Base-by-base conservation (phyloP, 805 yeast genomes). In the Barnettozyma vustinii region DNA sequence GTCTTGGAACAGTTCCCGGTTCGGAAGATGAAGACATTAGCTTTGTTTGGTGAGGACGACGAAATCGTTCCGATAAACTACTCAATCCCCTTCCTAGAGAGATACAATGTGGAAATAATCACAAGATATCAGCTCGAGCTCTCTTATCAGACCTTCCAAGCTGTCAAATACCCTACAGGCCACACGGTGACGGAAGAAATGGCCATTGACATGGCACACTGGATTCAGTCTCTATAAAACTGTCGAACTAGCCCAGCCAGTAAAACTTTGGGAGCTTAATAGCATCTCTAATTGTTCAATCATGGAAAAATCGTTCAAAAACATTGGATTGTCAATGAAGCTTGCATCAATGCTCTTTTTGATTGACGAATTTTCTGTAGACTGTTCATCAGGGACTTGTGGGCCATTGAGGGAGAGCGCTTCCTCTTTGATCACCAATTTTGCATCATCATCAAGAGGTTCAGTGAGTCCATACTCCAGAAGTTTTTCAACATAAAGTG, bases 41-140 rank as follows among this genome's bases (percentile, higher is more conserved):
- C 62, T 1, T 10, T 57, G 23, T 56, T 56, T 45, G 63, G 63
- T 5, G 48, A 39, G 3, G 16, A 43, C 10, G 63, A 59, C 42
- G 40, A 44, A 3, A 9, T 33, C 10, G 63, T 59, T 1, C 46
- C 49, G 6, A 7, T 42, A 1, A 25, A 47, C 9, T 54, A 48
- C 39, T 55, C 61, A 4, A 4, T 37, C 2, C 46, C 51, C 1
- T 56, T 59, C 45, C 25, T 59, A 20, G 39, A 49, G 2, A 45
- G 44, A 7, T 36, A 46, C 19, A 48, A 45, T 1, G 15, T 19
- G 1, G 18, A 33, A 1, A 15, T 48, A 2, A 27, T 21, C 4
- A 18, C 48, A 1, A 49, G 44, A 18, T 40, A 40, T 6, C 37
- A 45, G 2, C 16, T 51, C 18, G 47, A 50, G 13, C 5, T 12